Base-by-base conservation (phyloP, 257 asterid genomes). In the Nicotiana tabacum region DNA sequence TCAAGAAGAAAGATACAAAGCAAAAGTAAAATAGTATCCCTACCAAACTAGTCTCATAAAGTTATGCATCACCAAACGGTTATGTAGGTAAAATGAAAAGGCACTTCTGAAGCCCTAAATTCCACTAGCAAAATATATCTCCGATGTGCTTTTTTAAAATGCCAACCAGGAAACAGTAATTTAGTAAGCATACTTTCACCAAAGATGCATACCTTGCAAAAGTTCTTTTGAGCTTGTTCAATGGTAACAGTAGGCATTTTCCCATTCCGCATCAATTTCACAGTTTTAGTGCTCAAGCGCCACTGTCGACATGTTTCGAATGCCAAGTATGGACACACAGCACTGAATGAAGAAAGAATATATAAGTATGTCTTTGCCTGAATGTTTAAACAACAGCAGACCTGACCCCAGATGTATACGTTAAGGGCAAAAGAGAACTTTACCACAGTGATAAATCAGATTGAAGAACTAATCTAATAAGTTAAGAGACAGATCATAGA, bases 191-290 rank as follows among this genome's bases (percentile, higher is more conserved):
- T 58, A 17, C 43, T 60, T 80, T 43, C 55, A 83, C 58, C 32
- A 68, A 48, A 56, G 77, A 51, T 15, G 65, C 30, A 83, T 76
- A 96, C 99, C 99, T 91, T 94, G 93, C 91, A 89, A 83, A 91
- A 96, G 89, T 96, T 96, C 92, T 94, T 94, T 83, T 96, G 99
- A 82, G 99, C 98, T 88, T 93, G 99, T 85, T 96, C 99, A 81
- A 96, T 93, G 81, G 98, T 94, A 67, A 93, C 97, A 70, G 98
- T 92, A 77, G 99, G 99, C 98, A 96, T 96, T 91, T 96, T 96
- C 74, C 99, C 99, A 51, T 95, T 94, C 62, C 98, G 92, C 99
- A 96, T 96, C 93, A 96, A 87, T 88, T 96, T 96, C 88, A 96
- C 97, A 16, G 99, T 96, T 90, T 93, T 96, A 65, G 82, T 96